Evolutionary conservation across 306 rosid genomes (phyloP), one percentile per base, ranked within the genome.

Genomic region (Citrullus colocynthis): DNA sequence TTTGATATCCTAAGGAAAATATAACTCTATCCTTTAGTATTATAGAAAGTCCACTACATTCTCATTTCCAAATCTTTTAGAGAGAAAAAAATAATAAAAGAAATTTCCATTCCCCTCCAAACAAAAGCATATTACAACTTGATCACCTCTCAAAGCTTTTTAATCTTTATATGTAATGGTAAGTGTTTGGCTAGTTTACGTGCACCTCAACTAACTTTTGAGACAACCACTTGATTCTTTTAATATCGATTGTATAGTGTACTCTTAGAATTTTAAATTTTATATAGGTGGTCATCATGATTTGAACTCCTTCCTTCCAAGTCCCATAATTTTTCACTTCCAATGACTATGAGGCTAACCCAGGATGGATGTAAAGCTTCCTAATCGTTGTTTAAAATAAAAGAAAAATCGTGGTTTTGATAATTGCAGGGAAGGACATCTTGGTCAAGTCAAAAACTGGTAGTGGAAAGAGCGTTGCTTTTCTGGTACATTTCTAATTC

Each of bases 371-470:
- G 45, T 36, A 63, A 37, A 32, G 69, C 44, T 32, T 62, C 41
- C 17, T 63, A 7, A 7, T 34, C 21, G 6, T 44, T 13, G 36
- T 37, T n/a, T 12, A 58, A 52, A 52, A 6, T 16, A 48, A 48
- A 48, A 75, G 13, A 6, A 24, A 2, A 18, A 30, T 78, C 20
- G 1, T 63, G 61, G n/a, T 32, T 51, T 32, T 64, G 20, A 44
- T 78, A 76, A 80, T 61, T 37, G 77, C 93, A 92, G 98, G 97
- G 75, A 82, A 78, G 66, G 97, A 95, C 84, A 91, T 84, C 61
- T 82, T 90, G 89, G 97, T 92, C 76, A 95, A 95, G 86, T 93
- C 98, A 84, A 95, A 88, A 85, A 90, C 97, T 61, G 97, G 98
- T 80, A 92, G 97, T 0, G 98, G 98, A 57, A 95, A 95, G 87